Evolutionary conservation across 1,284 basidiomycete species (phyloP).

Genomic region (Singerocomus inundabilis): DNA sequence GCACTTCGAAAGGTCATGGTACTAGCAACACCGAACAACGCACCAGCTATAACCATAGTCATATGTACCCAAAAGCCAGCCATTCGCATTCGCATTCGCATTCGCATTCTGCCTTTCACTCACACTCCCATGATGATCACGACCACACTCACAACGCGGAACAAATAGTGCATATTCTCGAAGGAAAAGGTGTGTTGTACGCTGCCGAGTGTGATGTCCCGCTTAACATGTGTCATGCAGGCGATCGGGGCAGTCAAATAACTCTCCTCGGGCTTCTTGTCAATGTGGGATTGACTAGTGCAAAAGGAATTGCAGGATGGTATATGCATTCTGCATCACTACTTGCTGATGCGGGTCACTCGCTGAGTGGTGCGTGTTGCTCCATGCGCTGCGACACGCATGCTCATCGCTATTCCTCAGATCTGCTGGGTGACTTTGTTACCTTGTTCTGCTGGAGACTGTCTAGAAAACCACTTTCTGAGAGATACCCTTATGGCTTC

Average conservation of each 20-base stretch:
- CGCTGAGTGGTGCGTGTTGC: slow-evolving; percentile 70
- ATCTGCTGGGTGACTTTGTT: slow-evolving; percentile 89
- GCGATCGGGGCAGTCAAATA: slow-evolving; percentile 80
- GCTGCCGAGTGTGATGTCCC: slow-evolving; percentile 2
- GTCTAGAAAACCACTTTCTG: slow-evolving; percentile 76
- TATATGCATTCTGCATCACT: slow-evolving; percentile 88
- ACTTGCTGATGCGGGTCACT: slow-evolving; percentile 94
- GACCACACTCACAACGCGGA: slow-evolving; percentile 68
- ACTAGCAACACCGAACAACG: not conserved
- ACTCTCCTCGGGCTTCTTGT: slow-evolving; percentile 85
- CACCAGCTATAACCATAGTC: slow-evolving; percentile 14
- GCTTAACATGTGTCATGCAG: slow-evolving; percentile 32
- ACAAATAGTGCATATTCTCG: slow-evolving; percentile 68
- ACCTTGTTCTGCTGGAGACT: slow-evolving; percentile 91
- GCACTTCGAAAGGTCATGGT: slow-evolving; percentile 11
- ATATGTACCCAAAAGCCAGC: slow-evolving; percentile 18
- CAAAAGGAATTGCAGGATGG: slow-evolving; percentile 87
- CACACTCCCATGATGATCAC: slow-evolving; percentile 66
- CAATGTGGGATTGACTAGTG: slow-evolving; percentile 79
- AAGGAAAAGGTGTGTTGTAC: slow-evolving; percentile 56
- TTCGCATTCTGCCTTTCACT: slow-evolving; percentile 60
- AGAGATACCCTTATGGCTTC: slow-evolving; percentile 83
- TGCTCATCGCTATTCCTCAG: slow-evolving; percentile 27
- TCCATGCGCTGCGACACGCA: not conserved
- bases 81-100: no score